These are phyloP conservation scores for Nakaseomyces delphensis DNA, from an alignment of 1,139 yeast genomes.

Conservation along the genomic window DNA sequence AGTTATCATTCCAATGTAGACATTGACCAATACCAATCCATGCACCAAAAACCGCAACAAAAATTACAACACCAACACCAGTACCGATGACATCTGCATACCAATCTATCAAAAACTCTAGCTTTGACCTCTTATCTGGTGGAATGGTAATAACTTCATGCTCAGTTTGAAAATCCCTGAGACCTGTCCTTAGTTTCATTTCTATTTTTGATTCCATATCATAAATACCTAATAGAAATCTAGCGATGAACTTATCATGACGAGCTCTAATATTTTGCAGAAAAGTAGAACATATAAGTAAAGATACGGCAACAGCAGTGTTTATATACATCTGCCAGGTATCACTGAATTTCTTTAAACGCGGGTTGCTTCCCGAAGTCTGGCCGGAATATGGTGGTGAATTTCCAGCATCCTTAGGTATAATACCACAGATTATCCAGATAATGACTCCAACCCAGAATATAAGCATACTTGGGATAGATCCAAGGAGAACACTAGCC, in stretches of 20 bases:
- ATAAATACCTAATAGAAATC: constrained; percentile 21
- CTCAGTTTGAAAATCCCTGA: constrained; percentile 20
- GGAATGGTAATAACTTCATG: constrained; percentile 24
- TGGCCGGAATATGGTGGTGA: constrained; percentile 24
- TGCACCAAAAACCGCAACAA: constrained; percentile 29
- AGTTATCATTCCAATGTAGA: constrained; percentile 32
- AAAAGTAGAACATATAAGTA: constrained; percentile 31
- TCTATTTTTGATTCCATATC: constrained; percentile 31
- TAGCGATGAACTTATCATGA: constrained; percentile 28
- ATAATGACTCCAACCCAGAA: constrained; percentile 34
- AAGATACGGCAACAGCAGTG: constrained; percentile 34
- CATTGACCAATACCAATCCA: constrained; percentile 34
- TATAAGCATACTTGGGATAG: constrained; percentile 28
- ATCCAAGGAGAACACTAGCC: constrained; percentile 27
- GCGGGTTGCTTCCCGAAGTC: constrained; percentile 21
- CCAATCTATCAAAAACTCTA: constrained; percentile 29
- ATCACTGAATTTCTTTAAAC: constrained; percentile 26
- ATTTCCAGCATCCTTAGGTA: constrained; percentile 23
- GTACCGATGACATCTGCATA: constrained; percentile 37
- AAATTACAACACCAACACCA: constrained; percentile 33
- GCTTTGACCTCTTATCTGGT: constrained; percentile 19
- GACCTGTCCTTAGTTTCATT: constrained; percentile 17
- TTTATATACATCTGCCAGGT: constrained; percentile 37
- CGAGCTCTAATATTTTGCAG: constrained; percentile 34
- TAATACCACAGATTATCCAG: constrained; percentile 34